These are phyloP conservation scores for Cladochytrium replicatum DNA, from an alignment of 192 early-diverging fungal species.

Conservation along the genomic window DNA sequence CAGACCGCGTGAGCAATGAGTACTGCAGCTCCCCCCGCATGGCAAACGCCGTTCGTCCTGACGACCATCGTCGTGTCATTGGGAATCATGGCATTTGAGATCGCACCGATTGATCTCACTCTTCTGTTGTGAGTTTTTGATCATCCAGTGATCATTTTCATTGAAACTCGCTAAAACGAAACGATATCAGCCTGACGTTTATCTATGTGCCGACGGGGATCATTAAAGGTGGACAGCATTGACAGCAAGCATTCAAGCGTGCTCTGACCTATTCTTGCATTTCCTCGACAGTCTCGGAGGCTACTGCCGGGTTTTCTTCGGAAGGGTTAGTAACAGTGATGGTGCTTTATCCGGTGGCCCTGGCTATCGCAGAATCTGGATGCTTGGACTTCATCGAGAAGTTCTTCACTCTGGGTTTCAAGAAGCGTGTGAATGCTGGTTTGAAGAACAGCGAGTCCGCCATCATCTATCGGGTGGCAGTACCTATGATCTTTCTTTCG, in stretches of 20 bases:
- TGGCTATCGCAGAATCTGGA: too few relatives aligned
- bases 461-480: background rate
- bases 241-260: too few relatives aligned
- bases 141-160: too few relatives aligned
- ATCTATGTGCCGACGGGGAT: constrained; percentile 4
- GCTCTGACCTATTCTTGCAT: too few relatives aligned
- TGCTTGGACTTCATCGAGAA: background rate
- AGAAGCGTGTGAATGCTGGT: too few relatives aligned
- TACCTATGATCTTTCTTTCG: background rate
- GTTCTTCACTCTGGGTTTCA: too few relatives aligned
- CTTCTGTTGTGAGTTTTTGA: too few relatives aligned
- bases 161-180: too few relatives aligned
- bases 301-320: background rate
- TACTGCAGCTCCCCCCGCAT: too few relatives aligned
- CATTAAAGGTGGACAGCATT: too few relatives aligned
- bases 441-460: too few relatives aligned
- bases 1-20: too few relatives aligned
- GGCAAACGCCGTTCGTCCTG: constrained; percentile 5
- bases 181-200: background rate
- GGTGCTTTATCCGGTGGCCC: constrained; percentile 4
- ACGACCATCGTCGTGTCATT: constrained; percentile 6
- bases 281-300: background rate
- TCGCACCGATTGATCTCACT: constrained; percentile 4
- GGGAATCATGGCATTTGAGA: constrained; percentile 11
- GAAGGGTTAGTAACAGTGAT: constrained; percentile 9